Evolutionary conservation across 2,329 filamentous ascomycete species (phyloP), one percentile per base, ranked within the genome.

Genomic region (Seiridium unicorne): DNA sequence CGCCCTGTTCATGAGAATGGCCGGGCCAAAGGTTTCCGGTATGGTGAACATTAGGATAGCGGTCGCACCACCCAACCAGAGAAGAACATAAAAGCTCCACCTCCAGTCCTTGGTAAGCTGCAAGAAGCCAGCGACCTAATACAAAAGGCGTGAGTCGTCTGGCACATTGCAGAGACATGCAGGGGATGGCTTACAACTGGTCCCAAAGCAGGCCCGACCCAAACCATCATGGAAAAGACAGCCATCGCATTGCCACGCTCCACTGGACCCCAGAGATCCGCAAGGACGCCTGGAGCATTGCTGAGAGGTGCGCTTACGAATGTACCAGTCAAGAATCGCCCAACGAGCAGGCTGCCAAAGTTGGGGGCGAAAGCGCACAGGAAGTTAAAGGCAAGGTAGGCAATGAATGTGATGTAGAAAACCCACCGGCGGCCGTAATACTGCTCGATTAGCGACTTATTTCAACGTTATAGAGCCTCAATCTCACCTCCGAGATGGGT

Each of bases 401-500:
- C 51, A 10, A 68, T 70, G 67, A 84, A 84, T 0, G 76, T 77
- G 51, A 79, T 69, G 67, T 82, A 80, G 64, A 85, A 82, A 51
- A 85, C 77, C 75, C 77, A 81, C 64, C 81, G 67, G 6, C 83
- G 75, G 10, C 84, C 82, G 68, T 82, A 86, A 60, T 85, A 82
- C 69, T 58, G n/a, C 6, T 44, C 10, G 9, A 34, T 42, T 2
- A 58, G 10, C 11, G 36, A 26, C 9, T 32, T 9, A 18, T 13
- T 18, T 38, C 10, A 11, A 46, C 31, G 2, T 11, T n/a, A 18
- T 48, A 13, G 5, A 26, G 18, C 18, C 18, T 26, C 18, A 26
- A 26, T 36, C 55, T 58, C 31, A 58, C 55, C 35, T 87, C 84
- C 44, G 78, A 82, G 26, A 86, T 66, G 0, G 84, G 85, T 1